These are phyloP conservation scores for Thelephora terrestris DNA, from an alignment of 1,284 basidiomycete species.

Conservation along the genomic window DNA sequence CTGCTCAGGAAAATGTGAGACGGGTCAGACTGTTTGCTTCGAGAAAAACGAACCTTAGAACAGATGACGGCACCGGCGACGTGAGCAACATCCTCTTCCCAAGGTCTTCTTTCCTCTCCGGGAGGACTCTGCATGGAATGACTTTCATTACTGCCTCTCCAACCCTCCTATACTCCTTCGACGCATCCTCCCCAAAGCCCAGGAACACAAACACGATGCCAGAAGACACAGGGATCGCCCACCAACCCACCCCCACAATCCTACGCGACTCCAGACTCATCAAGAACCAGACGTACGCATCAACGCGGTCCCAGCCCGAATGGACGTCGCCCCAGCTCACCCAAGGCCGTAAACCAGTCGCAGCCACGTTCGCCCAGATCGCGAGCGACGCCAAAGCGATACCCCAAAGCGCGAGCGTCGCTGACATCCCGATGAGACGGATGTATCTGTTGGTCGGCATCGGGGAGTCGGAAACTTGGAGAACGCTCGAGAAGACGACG, in stretches of 20 bases:
- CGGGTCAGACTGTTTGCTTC: not conserved
- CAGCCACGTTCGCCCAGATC: not conserved
- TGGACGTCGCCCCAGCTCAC: slow-evolving; percentile 29
- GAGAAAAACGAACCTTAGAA: not conserved
- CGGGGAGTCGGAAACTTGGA: slow-evolving; percentile 15
- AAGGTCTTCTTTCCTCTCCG: not conserved
- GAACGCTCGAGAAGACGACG: slow-evolving; percentile 4
- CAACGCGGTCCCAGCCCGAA: slow-evolving; percentile 12
- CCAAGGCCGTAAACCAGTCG: slow-evolving; percentile 18
- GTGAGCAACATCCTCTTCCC: not conserved
- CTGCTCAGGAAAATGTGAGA: not conserved
- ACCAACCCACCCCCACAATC: slow-evolving; percentile 10
- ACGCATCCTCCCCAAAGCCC: slow-evolving; percentile 17
- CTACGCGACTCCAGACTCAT: not conserved
- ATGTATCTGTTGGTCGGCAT: slow-evolving; percentile 24
- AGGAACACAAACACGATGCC: slow-evolving; percentile 21
- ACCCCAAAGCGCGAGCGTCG: slow-evolving; percentile 15
- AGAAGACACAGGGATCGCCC: slow-evolving; percentile 14
- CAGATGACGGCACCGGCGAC: not conserved
- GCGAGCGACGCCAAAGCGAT: slow-evolving; percentile 8
- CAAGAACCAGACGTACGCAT: not conserved
- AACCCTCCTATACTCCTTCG: slow-evolving; percentile 13
- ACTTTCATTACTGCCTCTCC: not conserved
- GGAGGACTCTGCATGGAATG: not conserved
- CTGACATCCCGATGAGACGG: slow-evolving; percentile 26